A percentile compares a stretch with the other conserved stretches of the same genome.
phyloP scores from a whole-genome alignment of 208 protist species.

The Sergeia podlipaevii region DNA sequence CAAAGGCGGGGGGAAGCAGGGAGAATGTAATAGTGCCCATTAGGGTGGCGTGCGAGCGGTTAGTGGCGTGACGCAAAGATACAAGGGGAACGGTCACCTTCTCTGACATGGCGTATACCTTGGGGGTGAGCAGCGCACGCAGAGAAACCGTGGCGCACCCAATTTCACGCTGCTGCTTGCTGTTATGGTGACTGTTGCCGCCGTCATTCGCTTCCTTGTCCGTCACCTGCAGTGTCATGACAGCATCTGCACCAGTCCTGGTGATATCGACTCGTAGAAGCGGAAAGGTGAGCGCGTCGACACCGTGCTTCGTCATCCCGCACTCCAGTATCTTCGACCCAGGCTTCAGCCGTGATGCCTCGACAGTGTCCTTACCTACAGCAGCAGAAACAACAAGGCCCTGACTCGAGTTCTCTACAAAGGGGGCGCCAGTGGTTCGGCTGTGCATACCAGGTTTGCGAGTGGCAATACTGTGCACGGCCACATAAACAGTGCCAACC shows the following conservation, averaged over 20 bases:
- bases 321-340: constrained; percentile 19
- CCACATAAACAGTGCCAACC: constrained; percentile 62
- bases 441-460: constrained; percentile 23
- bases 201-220: too few relatives aligned
- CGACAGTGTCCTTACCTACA: constrained; percentile 22
- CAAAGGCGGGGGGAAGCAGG: constrained; percentile 47
- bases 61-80: constrained; percentile 28
- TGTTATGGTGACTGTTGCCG: constrained; percentile 7
- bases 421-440: constrained; percentile 6
- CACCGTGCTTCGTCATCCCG: constrained; percentile 23
- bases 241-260: constrained; percentile 9
- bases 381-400: constrained; percentile 22
- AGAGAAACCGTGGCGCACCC: constrained; percentile 53
- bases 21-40: constrained; percentile 64
- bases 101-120: constrained; percentile 65
- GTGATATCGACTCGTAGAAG: constrained; percentile 54
- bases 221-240: constrained; percentile 34
- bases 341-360: constrained; percentile 21
- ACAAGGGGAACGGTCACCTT: constrained; percentile 68
- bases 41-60: constrained; percentile 34
- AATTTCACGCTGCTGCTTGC: constrained; percentile 29
- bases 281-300: constrained; percentile 31
- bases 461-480: constrained; percentile 34
- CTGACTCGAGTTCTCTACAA: constrained; percentile 6
- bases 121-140: constrained; percentile 64